A percentile compares a stretch with the other conserved stretches of the same genome.
Conservation (phyloP, 1,139 yeast species). For the Entelexis paramagnoliae region DNA sequence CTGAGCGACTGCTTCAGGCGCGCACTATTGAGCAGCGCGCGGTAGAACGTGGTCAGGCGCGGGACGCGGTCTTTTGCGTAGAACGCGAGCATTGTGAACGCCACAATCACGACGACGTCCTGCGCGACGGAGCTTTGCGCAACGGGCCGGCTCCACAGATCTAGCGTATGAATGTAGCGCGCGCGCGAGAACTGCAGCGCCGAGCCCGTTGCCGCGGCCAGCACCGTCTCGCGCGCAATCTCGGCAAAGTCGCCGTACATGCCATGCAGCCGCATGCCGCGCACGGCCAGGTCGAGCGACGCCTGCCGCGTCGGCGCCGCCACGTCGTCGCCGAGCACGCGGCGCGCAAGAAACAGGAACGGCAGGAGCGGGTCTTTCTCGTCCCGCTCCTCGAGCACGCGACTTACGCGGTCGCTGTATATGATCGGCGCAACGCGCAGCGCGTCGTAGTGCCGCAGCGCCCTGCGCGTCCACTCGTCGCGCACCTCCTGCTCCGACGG, state of each 20-base stretch:
- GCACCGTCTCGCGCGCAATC: not conserved
- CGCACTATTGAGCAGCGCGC: not conserved
- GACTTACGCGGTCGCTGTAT: constrained; percentile 3
- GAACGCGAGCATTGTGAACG: not conserved
- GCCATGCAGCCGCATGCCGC: no score
- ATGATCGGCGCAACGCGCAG: no score
- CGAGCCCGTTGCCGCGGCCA: not conserved
- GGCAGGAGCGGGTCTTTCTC: not conserved
- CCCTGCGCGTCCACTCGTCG: not conserved
- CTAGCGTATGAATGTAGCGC: not conserved
- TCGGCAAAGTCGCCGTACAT: not conserved
- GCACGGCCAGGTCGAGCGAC: not conserved
- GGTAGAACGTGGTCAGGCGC: not conserved
- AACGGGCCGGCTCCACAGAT: not conserved
- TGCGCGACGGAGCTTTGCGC: not conserved
- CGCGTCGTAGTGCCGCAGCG: constrained; percentile 6
- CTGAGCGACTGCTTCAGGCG: not conserved
- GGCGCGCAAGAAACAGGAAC: constrained; percentile 3
- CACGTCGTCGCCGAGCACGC: not conserved
- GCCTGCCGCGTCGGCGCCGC: not conserved
- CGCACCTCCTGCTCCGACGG: not conserved
- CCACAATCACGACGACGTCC: not conserved
- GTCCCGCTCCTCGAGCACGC: not conserved
- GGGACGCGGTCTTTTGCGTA: not conserved
- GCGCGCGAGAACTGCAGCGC: not conserved